phyloP scores from a whole-genome alignment of 2,329 filamentous ascomycete species.

The Arthrobotrys conoides region DNA sequence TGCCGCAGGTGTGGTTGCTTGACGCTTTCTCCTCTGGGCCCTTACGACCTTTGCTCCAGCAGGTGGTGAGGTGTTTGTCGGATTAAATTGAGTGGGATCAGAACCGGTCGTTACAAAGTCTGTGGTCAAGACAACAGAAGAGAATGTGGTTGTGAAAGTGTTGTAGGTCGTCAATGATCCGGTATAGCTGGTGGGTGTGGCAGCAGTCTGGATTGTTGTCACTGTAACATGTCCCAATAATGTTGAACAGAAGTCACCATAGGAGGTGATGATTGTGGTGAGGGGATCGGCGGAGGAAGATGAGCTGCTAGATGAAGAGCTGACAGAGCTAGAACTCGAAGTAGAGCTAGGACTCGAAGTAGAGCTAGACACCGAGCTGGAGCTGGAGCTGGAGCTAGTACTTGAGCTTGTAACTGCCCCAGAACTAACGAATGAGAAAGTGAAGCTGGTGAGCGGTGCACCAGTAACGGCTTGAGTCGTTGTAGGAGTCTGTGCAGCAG shows the following conservation, averaged over 20 bases:
- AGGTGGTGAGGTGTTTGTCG: not conserved
- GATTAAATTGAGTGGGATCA: too few species aligned
- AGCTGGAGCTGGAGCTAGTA: conserved; percentile 1
- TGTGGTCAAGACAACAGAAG: too few species aligned
- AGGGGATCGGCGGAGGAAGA: not conserved
- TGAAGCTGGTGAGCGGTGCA: not conserved
- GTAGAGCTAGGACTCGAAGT: not conserved
- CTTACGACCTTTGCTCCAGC: not conserved
- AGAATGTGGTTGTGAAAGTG: not conserved
- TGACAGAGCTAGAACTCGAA: not conserved
- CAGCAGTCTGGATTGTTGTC: not conserved
- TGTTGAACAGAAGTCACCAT: conserved; percentile 5
- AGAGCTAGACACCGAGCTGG: conserved; percentile 14
- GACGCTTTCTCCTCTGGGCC: not conserved
- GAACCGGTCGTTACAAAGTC: too few species aligned
- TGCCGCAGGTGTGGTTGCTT: not conserved
- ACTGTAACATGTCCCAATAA: not conserved
- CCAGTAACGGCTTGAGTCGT: not conserved
- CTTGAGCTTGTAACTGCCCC: not conserved
- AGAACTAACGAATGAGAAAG: not conserved
- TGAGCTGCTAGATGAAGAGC: not conserved
- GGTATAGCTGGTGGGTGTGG: not conserved
- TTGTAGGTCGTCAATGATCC: not conserved
- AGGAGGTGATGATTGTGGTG: not conserved
- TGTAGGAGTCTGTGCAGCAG: not conserved